Base-by-base conservation (phyloP, 2,329 filamentous ascomycete genomes). In the Bipolaris cookei region DNA sequence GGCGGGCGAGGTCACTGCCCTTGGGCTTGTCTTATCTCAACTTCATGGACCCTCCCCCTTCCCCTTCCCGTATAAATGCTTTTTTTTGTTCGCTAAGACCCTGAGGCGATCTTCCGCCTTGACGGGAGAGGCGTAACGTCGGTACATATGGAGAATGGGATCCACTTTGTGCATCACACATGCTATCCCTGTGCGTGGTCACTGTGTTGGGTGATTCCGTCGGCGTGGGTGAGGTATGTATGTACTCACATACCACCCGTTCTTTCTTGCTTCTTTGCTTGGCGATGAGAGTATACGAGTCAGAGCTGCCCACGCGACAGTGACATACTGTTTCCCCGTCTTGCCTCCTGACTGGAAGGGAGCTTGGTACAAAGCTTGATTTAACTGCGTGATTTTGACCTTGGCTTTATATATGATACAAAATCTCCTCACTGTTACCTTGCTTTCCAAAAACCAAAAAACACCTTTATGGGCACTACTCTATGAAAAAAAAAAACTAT, bases 11-110 rank as follows among this genome's bases (percentile, higher is more conserved):
- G 23, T 25, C 6, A 25, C 25, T 28, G 11, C 25, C 25, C 25
- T 30, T 30, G 28, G 28, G 28, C 28, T 30, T 30, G 51, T 46
- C 53, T 42, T 52, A 23, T 48, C 48, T 56, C 34, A 41, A 34
- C 30, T 46, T 34, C 34, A 6, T 42, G 21, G 21, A 14, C 6
- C 28, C 28, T 10, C 28, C 28, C 10, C 21, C 21, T 30, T 2
- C 28, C 28, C 10, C 28, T 30, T 30, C 10, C 28, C 28, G 10
- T 3, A 4, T 30, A 10, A 30, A 30, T 30, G 28, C 10, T 4
- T 11, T 28, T 30, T 11, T 30, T 30, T 11, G 10, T 30, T 11
- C 25, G 42, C 42, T 13, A 47, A 21, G 14, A 10, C 43, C 14
- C 20, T 20, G 20, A 8, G n/a, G 4, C 18, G 11, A 39, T n/a